phyloP scores from a whole-genome alignment of 2,329 filamentous ascomycete genomes.

The Monilinia polystroma region DNA sequence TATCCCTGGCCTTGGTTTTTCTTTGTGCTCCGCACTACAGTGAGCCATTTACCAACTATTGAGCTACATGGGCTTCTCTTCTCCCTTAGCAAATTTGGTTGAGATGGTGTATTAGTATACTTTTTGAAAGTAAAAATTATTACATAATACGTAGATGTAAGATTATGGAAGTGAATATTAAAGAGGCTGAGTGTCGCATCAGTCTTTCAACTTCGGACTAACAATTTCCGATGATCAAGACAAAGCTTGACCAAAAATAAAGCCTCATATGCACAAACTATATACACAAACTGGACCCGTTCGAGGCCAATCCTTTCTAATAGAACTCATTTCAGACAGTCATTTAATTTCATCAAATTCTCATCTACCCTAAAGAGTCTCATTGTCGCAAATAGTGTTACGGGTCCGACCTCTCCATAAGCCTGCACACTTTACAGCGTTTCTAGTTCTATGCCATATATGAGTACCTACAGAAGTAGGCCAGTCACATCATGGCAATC shows the following conservation, averaged over 20 bases:
- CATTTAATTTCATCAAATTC: too few species aligned
- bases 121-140: too few species aligned
- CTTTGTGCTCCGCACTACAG: background rate
- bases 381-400: background rate
- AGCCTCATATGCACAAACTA: background rate
- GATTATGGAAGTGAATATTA: background rate
- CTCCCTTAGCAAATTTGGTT: background rate
- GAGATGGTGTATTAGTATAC: background rate
- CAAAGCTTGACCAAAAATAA: background rate
- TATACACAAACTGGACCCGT: background rate
- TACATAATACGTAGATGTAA: background rate
- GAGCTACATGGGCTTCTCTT: background rate
- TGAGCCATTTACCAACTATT: background rate
- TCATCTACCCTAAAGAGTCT: background rate
- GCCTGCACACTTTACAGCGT: background rate
- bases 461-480: background rate
- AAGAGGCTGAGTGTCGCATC: background rate
- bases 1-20: background rate
- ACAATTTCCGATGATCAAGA: background rate
- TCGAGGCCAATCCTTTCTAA: background rate
- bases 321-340: background rate
- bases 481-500: background rate
- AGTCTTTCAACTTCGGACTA: background rate
- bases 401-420: background rate
- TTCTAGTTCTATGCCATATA: background rate